These are phyloP conservation scores for Trichoderma virens DNA, from an alignment of 495 filamentous ascomycete species.

Conservation along the genomic window DNA sequence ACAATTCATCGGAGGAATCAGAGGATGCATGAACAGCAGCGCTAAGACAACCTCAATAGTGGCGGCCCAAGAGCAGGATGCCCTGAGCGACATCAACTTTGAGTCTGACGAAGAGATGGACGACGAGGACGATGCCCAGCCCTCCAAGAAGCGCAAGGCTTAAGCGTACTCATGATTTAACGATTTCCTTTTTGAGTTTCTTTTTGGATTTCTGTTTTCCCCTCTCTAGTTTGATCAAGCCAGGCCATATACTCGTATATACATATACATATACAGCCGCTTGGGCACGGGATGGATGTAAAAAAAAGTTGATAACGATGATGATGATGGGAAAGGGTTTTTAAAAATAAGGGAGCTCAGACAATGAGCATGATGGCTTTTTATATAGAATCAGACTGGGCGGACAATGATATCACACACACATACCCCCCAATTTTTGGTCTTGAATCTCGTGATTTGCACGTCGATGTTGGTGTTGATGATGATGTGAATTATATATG, in stretches of 20 bases:
- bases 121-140: conserved; percentile 32
- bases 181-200: not conserved
- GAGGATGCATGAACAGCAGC: not conserved
- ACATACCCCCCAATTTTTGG: not conserved
- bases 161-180: conserved; percentile 14
- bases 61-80: conserved; percentile 54
- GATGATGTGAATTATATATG: no score
- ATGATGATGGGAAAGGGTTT: not conserved
- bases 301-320: not conserved
- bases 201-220: not conserved
- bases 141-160: conserved; percentile 39
- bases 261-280: not conserved
- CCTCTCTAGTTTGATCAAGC: not conserved
- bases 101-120: conserved; percentile 44
- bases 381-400: not conserved
- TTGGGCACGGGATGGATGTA: not conserved
- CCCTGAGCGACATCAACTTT: conserved; percentile 50
- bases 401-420: not conserved
- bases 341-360: not conserved
- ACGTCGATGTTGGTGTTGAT: not conserved
- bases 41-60: conserved; percentile 31
- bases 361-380: not conserved
- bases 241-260: not conserved
- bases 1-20: not conserved
- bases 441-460: not conserved